Evolutionary conservation across 2,329 filamentous ascomycete genomes (phyloP).

Genomic region (Aspergillus melleus): DNA sequence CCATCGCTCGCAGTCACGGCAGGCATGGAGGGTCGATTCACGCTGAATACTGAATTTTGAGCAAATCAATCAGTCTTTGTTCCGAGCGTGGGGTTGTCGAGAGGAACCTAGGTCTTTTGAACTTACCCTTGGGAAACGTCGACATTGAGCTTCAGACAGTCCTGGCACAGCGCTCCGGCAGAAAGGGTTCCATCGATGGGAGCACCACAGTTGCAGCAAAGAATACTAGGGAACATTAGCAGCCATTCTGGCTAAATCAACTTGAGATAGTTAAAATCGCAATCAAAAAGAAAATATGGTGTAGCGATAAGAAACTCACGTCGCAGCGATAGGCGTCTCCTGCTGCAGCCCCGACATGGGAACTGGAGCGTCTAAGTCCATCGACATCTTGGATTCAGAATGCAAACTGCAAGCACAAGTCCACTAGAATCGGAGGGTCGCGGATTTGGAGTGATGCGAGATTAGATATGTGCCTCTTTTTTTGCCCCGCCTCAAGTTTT

Average conservation of each 20-base stretch:
- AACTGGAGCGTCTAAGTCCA: slow-evolving; percentile 60
- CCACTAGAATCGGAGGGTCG: background rate
- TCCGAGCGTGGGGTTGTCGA: background rate
- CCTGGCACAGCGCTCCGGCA: slow-evolving; percentile 86
- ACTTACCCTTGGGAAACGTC: slow-evolving; percentile 78
- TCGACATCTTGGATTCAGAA: slow-evolving; percentile 36
- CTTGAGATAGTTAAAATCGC: slow-evolving; percentile 12
- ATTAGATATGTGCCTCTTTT: background rate
- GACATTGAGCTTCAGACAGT: slow-evolving; percentile 91
- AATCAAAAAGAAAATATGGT: background rate
- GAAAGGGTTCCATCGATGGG: slow-evolving; percentile 89
- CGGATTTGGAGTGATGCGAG: background rate
- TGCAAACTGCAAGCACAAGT: background rate
- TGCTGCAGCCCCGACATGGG: slow-evolving; percentile 44
- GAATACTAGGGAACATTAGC: slow-evolving; percentile 60
- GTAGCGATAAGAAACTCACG: slow-evolving; percentile 43
- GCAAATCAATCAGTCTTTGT: background rate
- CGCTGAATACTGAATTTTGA: slow-evolving; percentile 63
- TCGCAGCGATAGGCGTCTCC: slow-evolving; percentile 49
- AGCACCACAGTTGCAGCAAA: slow-evolving; percentile 96
- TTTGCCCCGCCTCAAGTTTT: background rate
- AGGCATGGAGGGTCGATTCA: slow-evolving; percentile 87
- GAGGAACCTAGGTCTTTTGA: background rate
- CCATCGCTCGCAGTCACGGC: slow-evolving; percentile 93
- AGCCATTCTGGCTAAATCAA: slow-evolving; percentile 14